These are phyloP conservation scores for Drechslerella dactyloides DNA, from an alignment of 2,329 filamentous ascomycete genomes.

Conservation along the genomic window DNA sequence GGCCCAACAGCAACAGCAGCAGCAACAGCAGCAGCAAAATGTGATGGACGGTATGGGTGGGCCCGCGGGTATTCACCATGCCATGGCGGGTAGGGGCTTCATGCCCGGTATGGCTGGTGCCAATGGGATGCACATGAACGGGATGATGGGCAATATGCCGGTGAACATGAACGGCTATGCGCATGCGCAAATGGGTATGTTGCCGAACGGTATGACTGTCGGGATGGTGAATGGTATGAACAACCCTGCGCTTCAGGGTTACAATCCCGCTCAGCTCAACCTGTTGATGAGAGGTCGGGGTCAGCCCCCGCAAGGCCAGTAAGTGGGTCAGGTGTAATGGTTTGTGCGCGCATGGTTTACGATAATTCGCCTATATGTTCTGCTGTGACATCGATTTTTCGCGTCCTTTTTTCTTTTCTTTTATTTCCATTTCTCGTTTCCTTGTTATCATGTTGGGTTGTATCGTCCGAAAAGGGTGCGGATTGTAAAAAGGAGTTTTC, in stretches of 20 bases:
- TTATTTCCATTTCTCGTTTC: slow-evolving; percentile 5
- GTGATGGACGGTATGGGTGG: slow-evolving; percentile 45
- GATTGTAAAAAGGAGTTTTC: slow-evolving; percentile 32
- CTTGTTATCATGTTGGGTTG: slow-evolving; percentile 14
- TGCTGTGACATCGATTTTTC: slow-evolving; percentile 18
- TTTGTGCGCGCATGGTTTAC: background rate
- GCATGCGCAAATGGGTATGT: slow-evolving; percentile 43
- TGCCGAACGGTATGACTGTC: slow-evolving; percentile 49
- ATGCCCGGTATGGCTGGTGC: slow-evolving; percentile 25
- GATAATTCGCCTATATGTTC: background rate
- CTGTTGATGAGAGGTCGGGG: slow-evolving; percentile 53
- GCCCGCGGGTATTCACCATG: slow-evolving; percentile 29
- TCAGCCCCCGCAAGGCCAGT: slow-evolving; percentile 41
- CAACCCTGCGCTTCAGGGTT: slow-evolving; percentile 42
- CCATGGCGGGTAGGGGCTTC: slow-evolving; percentile 34
- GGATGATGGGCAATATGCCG: slow-evolving; percentile 37
- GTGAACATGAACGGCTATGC: slow-evolving; percentile 45
- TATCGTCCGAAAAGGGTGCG: slow-evolving; percentile 44
- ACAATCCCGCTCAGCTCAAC: slow-evolving; percentile 51
- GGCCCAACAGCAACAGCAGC: slow-evolving; percentile 7
- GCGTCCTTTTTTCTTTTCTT: slow-evolving; percentile 13
- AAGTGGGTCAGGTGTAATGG: background rate
- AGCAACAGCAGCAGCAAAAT: slow-evolving; percentile 40
- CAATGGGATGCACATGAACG: slow-evolving; percentile 44
- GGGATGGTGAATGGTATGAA: slow-evolving; percentile 41